Percentiles rank a stretch among this genome's conserved stretches.
Conservation (phyloP, 2,329 filamentous ascomycete genomes). For the Cercospora sp. region DNA sequence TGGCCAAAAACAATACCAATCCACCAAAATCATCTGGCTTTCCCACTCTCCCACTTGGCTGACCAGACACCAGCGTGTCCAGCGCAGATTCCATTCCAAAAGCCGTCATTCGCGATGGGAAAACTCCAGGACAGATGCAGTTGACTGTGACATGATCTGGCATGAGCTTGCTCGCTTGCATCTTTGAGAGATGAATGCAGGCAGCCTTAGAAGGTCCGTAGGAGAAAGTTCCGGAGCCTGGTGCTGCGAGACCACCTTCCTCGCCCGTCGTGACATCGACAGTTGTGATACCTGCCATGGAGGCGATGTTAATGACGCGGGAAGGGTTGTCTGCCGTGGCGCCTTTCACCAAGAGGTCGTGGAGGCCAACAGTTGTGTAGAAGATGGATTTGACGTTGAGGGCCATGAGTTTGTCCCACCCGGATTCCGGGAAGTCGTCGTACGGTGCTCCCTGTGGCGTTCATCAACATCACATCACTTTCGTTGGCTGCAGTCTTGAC, state of each 20-base stretch:
- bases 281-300: constrained; percentile 48
- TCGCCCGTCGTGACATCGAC: constrained; percentile 48
- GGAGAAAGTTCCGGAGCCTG: constrained; percentile 43
- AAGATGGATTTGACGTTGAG: constrained; percentile 43
- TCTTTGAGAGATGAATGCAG: constrained; percentile 56
- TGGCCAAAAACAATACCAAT: constrained; percentile 48
- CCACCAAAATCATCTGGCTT: constrained; percentile 52
- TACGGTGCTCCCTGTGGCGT: constrained; percentile 52
- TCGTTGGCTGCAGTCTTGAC: not conserved
- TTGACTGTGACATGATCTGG: constrained; percentile 57
- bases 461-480: not conserved
- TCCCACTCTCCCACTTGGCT: constrained; percentile 51
- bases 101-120: constrained; percentile 59
- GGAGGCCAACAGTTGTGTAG: constrained; percentile 50
- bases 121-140: constrained; percentile 55
- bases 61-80: constrained; percentile 49
- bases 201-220: constrained; percentile 54
- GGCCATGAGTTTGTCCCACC: constrained; percentile 57
- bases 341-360: constrained; percentile 47
- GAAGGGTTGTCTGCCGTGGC: constrained; percentile 44
- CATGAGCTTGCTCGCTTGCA: constrained; percentile 56
- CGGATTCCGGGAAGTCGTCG: constrained; percentile 58
- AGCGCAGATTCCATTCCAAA: constrained; percentile 49
- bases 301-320: constrained; percentile 50
- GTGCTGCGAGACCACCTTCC: constrained; percentile 54